Evolutionary conservation across 2,329 filamentous ascomycete genomes (phyloP).

Genomic region (Colletotrichum destructivum): DNA sequence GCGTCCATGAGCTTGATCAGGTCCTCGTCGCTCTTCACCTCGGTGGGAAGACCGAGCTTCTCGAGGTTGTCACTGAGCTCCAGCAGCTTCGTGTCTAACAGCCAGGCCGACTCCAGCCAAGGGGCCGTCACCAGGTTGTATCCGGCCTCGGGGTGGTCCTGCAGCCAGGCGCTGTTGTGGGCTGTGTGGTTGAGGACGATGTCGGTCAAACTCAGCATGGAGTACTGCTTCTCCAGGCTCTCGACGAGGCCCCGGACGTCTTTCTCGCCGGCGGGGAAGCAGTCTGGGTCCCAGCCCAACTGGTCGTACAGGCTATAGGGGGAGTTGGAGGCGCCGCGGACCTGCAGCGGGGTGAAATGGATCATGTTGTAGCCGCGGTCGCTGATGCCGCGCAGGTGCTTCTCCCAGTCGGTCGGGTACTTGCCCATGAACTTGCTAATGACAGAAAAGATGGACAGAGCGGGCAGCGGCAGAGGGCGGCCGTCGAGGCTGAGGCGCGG

Average conservation of each 20-base stretch:
- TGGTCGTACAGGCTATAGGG: constrained; percentile 98
- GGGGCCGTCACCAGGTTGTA: constrained; percentile 96
- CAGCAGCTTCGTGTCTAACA: constrained; percentile 75
- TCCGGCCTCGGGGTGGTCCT: constrained; percentile 94
- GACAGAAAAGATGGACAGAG: constrained; percentile 91
- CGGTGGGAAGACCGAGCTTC: constrained; percentile 81
- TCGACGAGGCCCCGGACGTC: constrained; percentile 84
- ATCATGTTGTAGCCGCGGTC: constrained; percentile 98
- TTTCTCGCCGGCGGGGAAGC: constrained; percentile 88
- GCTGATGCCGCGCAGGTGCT: constrained; percentile 89
- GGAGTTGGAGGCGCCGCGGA: constrained; percentile 91
- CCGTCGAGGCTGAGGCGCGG: constrained; percentile 84
- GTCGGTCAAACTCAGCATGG: constrained; percentile 90
- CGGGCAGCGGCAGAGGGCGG: constrained; percentile 83
- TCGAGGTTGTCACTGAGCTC: constrained; percentile 84
- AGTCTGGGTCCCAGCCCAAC: constrained; percentile 83
- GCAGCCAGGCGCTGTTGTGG: constrained; percentile 93
- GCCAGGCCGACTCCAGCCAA: constrained; percentile 76
- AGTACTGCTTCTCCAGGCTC: constrained; percentile 87
- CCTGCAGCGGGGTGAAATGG: constrained; percentile 95
- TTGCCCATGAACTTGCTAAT: constrained; percentile 99
- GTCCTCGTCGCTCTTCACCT: constrained; percentile 79
- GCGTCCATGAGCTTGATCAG: constrained; percentile 86
- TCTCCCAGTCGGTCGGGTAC: constrained; percentile 91
- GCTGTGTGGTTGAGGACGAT: constrained; percentile 99